Base-by-base conservation (phyloP, 1,139 yeast species). In the Yamadazyma pseudoaaseri region DNA sequence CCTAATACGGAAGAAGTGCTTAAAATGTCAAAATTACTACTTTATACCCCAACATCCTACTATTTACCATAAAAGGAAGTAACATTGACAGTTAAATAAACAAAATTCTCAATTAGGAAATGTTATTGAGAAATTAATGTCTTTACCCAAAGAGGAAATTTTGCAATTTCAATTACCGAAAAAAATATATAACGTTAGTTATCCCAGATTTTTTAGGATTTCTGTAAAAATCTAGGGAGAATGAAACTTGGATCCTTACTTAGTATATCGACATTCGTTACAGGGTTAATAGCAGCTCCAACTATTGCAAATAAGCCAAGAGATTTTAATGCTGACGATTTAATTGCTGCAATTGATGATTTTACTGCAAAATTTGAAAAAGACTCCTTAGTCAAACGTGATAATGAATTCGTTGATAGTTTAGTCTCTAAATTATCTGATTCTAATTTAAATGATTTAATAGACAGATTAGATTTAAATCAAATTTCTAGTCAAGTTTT, bases 231-330 rank as follows among this genome's bases (percentile, higher is more conserved):
- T 18, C 6, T 18, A 18, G 20, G 20, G 9, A 7, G 20, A 10
- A 45, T 45, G 49, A 45, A 35, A 34, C 35, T 45, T 18, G 30
- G 34, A 29, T 40, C 47, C 24, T 20, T 44, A 25, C 34, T 46
- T 25, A 30, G 47, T 13, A 30, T 39, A 24, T 36, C 46, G 6
- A 35, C 48, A 31, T 33, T 44, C 46, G 47, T 32, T 39, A 30
- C 48, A n/a, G 38, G 43, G 15, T 27, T 36, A 26, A 17, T 45
- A 16, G 48, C 48, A 24, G 51, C 51, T 16, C 51, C 51, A 21
- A 42, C 50, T 8, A 30, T 36, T 9, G 35, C 42, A 26, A 28
- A 28, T 16, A 28, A 31, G 12, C 24, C 22, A 11, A 29, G 29
- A 25, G 35, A 36, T 8, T 38, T 40, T 17, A 27, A 35, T 26